Conservation (phyloP, 75 land plant genomes). For the Picea sitchensis region DNA sequence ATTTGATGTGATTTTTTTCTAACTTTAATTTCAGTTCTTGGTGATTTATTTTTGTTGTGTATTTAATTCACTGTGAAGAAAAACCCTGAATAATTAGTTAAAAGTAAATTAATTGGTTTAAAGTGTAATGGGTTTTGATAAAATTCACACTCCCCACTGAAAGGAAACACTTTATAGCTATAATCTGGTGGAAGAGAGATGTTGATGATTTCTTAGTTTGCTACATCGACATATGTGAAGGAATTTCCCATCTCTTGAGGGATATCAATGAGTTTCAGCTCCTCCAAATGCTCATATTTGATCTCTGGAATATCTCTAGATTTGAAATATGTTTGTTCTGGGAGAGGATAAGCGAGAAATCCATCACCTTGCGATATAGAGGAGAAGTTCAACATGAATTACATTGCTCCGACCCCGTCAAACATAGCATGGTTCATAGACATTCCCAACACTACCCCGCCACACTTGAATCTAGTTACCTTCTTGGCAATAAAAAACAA, state of each 20-base stretch:
- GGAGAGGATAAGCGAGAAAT: constrained; percentile 12
- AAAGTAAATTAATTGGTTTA: too few species aligned
- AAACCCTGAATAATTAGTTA: too few species aligned
- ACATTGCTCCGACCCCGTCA: constrained; percentile 26
- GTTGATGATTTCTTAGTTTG: constrained; percentile 9
- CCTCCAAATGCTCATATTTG: constrained; percentile 26
- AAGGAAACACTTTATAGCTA: constrained; percentile 12
- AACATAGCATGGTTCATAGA: constrained; percentile 25
- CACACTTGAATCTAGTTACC: constrained; percentile 40
- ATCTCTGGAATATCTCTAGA: constrained; percentile 23
- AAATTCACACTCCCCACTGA: constrained; percentile 13
- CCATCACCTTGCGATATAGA: constrained; percentile 21
- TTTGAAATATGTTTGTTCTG: constrained; percentile 29
- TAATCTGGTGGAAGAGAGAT: constrained; percentile 9
- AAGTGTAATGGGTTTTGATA: too few species aligned
- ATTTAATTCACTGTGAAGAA: too few species aligned
- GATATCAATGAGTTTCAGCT: constrained; percentile 21
- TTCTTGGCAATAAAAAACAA: constrained; percentile 7
- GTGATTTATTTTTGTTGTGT: too few species aligned
- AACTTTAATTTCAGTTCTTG: too few species aligned
- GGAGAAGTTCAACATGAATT: constrained; percentile 25
- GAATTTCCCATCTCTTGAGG: constrained; percentile 4
- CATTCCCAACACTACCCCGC: constrained; percentile 29
- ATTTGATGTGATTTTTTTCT: too few species aligned
- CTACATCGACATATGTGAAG: constrained; percentile 15